Percentiles rank a stretch among this genome's conserved stretches.
Evolutionary conservation across 2,329 filamentous ascomycete genomes (phyloP).

Genomic region (Hyphodiscus sp.): DNA sequence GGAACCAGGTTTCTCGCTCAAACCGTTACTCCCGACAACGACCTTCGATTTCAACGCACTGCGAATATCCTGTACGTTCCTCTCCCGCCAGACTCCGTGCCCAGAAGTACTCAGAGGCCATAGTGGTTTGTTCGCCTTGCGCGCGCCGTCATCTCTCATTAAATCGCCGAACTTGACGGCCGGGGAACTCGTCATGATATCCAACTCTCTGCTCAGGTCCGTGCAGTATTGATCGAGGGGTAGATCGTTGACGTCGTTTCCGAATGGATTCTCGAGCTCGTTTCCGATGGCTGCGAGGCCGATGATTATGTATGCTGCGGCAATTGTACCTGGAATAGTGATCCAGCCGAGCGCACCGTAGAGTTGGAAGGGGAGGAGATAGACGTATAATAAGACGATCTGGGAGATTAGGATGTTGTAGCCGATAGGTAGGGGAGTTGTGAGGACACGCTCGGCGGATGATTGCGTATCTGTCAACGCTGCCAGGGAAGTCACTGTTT

Average conservation of each 20-base stretch:
- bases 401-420: constrained; percentile 82
- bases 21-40: constrained; percentile 9
- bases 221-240: constrained; percentile 71
- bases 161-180: constrained; percentile 19
- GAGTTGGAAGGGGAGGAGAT: constrained; percentile 78
- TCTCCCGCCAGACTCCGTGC: constrained; percentile 38
- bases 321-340: constrained; percentile 69
- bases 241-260: constrained; percentile 75
- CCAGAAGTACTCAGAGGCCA: constrained; percentile 35
- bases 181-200: constrained; percentile 47
- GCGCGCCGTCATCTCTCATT: constrained; percentile 7
- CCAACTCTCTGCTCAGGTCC: constrained; percentile 66
- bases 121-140: constrained; percentile 28
- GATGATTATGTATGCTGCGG: constrained; percentile 75
- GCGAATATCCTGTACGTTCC: constrained; percentile 38
- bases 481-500: constrained; percentile 35
- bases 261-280: constrained; percentile 83
- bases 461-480: constrained; percentile 66
- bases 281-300: constrained; percentile 69
- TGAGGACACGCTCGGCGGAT: constrained; percentile 70
- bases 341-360: constrained; percentile 58
- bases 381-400: constrained; percentile 79
- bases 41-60: constrained; percentile 27
- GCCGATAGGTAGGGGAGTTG: constrained; percentile 74
- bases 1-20: neutral